Base-by-base conservation (phyloP, 371 early-diverging fungal genomes). In the Coemansia sp. region DNA sequence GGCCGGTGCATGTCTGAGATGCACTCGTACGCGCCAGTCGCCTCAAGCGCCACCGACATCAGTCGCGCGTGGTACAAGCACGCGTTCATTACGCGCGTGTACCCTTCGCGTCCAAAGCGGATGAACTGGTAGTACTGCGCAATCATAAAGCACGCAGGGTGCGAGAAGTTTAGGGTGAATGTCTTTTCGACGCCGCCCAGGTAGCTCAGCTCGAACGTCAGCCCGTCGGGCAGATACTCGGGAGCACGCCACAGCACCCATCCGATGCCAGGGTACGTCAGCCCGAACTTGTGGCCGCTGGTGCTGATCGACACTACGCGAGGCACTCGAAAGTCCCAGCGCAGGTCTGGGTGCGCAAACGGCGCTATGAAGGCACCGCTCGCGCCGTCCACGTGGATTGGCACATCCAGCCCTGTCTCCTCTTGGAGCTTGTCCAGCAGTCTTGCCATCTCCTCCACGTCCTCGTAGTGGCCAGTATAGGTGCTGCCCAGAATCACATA, bases 381-480 rank as follows among this genome's bases (percentile, higher is more conserved):
- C 37, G 92, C 92, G 18, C 89, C 92, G 69, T 91, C 91, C 47
- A 92, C 87, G 71, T 92, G 92, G 64, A 92, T 90, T 7, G 86
- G 86, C 47, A 91, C 75, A 47, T 87, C 87, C 75, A 78, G 83
- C 6, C 86, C 90, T 23, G 69, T 86, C 18, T 84, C 83, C 40
- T 65, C 63, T 42, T 86, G 71, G 64, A 86, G 83, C 47, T 80
- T 80, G 26, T 87, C 88, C 61, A 93, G 80, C 20, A 86, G 79
- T 5, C 84, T 75, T 52, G 85, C 78, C 73, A 91, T 80, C n/a
- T 72, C 82, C 53, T 84, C 75, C 18, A 89, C 90, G 71, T 88
- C 85, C 72, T 93, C 93, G 68, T 86, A 92, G 67, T 91, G 90
- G 59, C 92, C 92, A 5, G 92, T 93, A 73, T 89, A 93, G 16